Conservation (phyloP, 1,139 yeast genomes). For the Pichia sp. region DNA sequence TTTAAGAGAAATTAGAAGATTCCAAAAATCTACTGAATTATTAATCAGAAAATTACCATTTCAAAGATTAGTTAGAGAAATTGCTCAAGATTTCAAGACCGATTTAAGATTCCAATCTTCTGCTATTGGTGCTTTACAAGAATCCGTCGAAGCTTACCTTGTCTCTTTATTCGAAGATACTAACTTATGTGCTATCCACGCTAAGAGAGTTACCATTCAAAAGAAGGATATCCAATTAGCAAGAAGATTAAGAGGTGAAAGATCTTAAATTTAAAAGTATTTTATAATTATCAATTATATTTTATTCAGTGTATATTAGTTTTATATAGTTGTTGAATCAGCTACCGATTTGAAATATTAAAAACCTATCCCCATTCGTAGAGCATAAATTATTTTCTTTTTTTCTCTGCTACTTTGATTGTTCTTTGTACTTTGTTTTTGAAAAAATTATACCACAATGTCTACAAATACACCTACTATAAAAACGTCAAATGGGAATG, state of each 20-base stretch:
- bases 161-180: slow-evolving; percentile 65
- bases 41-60: slow-evolving; percentile 96
- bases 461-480: neutral
- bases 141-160: slow-evolving; percentile 97
- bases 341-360: neutral
- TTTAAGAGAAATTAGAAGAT: slow-evolving; percentile 98
- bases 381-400: neutral
- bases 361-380: neutral
- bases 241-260: slow-evolving; percentile 98
- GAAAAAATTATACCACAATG: neutral
- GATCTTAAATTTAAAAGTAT: slow-evolving; percentile 44
- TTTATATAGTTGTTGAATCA: slow-evolving; percentile 10
- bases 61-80: slow-evolving; percentile 98
- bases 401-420: neutral
- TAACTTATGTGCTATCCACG: slow-evolving; percentile 98
- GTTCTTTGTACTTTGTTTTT: neutral
- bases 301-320: slow-evolving; percentile 17
- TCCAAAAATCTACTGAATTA: slow-evolving; percentile 96
- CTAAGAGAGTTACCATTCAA: slow-evolving; percentile 98
- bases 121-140: slow-evolving; percentile 98
- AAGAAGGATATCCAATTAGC: slow-evolving; percentile 99
- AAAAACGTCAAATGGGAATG: neutral
- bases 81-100: slow-evolving; percentile 97
- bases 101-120: slow-evolving; percentile 98
- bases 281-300: too few species aligned